A percentile compares a stretch with the other conserved stretches of the same genome.
Evolutionary conservation across 2,329 filamentous ascomycete species (phyloP).

Genomic region (Byssochlamys sp.): DNA sequence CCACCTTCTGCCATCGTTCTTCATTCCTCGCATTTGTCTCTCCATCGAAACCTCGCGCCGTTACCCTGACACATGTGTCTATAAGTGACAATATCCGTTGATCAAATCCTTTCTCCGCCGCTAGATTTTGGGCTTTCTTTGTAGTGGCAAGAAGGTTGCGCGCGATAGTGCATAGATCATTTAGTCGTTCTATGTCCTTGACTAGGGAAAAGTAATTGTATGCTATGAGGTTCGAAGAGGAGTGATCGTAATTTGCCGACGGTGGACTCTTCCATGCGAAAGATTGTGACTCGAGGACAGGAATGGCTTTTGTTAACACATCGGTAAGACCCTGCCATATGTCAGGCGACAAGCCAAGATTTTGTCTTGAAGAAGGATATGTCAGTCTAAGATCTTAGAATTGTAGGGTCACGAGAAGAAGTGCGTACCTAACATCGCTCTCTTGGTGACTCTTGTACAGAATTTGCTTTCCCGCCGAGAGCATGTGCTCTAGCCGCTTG

Average conservation of each 20-base stretch:
- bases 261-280: slow-evolving; percentile 52
- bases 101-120: slow-evolving; percentile 51
- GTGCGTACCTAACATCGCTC: slow-evolving; percentile 42
- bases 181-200: slow-evolving; percentile 54
- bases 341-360: slow-evolving; percentile 46
- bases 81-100: slow-evolving; percentile 53
- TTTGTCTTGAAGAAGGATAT: slow-evolving; percentile 33
- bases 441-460: slow-evolving; percentile 49
- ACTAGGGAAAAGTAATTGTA: slow-evolving; percentile 49
- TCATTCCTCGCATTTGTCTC: slow-evolving; percentile 53
- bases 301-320: slow-evolving; percentile 51
- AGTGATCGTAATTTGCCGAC: slow-evolving; percentile 47
- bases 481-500: slow-evolving; percentile 47
- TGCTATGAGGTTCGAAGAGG: slow-evolving; percentile 53
- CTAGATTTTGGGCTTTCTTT: slow-evolving; percentile 53
- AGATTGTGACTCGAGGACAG: slow-evolving; percentile 52
- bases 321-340: slow-evolving; percentile 53
- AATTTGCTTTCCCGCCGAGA: slow-evolving; percentile 52
- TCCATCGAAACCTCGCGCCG: slow-evolving; percentile 55
- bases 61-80: slow-evolving; percentile 56
- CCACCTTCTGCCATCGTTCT: slow-evolving; percentile 56
- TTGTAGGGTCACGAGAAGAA: not conserved
- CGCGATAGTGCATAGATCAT: slow-evolving; percentile 53
- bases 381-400: slow-evolving; percentile 3
- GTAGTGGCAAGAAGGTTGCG: slow-evolving; percentile 54